phyloP scores from a whole-genome alignment of 2,329 filamentous ascomycete species.

The Helicocarpus griseus region DNA sequence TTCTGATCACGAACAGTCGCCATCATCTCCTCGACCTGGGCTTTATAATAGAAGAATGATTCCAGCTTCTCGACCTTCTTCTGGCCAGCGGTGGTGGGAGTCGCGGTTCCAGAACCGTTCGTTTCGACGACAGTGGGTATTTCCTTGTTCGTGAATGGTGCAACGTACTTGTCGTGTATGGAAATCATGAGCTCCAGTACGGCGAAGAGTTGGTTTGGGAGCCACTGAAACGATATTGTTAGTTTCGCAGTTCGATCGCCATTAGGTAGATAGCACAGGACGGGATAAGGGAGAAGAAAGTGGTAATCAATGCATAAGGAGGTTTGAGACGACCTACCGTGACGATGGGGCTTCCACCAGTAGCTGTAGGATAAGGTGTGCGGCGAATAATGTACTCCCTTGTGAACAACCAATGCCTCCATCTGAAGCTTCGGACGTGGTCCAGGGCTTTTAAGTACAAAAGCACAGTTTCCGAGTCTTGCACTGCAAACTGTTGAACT shows the following conservation, averaged over 20 bases:
- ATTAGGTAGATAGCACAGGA: background rate
- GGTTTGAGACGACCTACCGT: no score
- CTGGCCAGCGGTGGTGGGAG: constrained; percentile 8
- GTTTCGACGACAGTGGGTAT: background rate
- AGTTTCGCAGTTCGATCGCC: background rate
- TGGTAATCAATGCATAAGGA: no score
- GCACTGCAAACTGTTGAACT: constrained; percentile 27
- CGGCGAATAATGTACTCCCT: constrained; percentile 40
- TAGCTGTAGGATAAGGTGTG: constrained; percentile 38
- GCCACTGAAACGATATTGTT: constrained; percentile 24
- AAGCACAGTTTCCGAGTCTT: constrained; percentile 32
- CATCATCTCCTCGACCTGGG: constrained; percentile 26
- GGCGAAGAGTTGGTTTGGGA: constrained; percentile 39
- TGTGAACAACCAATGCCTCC: constrained; percentile 41
- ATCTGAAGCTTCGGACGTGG: constrained; percentile 41
- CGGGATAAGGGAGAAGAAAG: no score
- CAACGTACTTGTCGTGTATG: constrained; percentile 32
- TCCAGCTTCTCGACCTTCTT: constrained; percentile 13
- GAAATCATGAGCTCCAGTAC: constrained; percentile 42
- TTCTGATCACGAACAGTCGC: constrained; percentile 23
- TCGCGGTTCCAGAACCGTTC: constrained; percentile 4
- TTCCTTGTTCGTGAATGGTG: constrained; percentile 20
- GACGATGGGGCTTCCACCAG: constrained; percentile 40
- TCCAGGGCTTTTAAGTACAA: constrained; percentile 37
- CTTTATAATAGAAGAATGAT: constrained; percentile 17